These are phyloP conservation scores for Teunomyces cretensis DNA, from an alignment of 805 yeast genomes.

Conservation along the genomic window DNA sequence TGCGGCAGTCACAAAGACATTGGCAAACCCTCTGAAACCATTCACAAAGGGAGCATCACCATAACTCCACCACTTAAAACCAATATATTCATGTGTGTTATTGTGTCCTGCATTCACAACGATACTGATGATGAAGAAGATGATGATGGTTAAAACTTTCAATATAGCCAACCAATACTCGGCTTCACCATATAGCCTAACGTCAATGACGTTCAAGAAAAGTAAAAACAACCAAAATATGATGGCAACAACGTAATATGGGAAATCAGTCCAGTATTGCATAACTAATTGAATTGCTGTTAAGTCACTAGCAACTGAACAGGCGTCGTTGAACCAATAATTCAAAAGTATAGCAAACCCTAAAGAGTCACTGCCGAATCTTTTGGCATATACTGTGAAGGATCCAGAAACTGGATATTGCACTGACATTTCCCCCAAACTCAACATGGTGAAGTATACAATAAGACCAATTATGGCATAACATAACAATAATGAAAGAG, in stretches of 20 bases:
- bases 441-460: conserved; percentile 52
- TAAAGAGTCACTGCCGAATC: conserved; percentile 50
- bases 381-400: conserved; percentile 48
- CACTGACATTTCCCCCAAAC: conserved; percentile 58
- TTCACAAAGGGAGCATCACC: conserved; percentile 55
- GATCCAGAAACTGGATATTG: conserved; percentile 57
- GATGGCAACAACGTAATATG: conserved; percentile 50
- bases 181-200: conserved; percentile 41
- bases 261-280: conserved; percentile 50
- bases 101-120: conserved; percentile 62
- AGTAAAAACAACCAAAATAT: conserved; percentile 55
- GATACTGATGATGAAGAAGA: conserved; percentile 55
- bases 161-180: conserved; percentile 40
- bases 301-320: conserved; percentile 48
- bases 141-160: conserved; percentile 52
- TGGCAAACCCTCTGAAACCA: conserved; percentile 53
- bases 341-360: conserved; percentile 53
- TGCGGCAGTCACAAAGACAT: conserved; percentile 50
- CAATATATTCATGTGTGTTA: conserved; percentile 38
- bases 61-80: conserved; percentile 42
- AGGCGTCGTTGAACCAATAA: conserved; percentile 54
- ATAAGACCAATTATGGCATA: conserved; percentile 39
- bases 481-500: conserved; percentile 29
- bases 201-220: conserved; percentile 38
- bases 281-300: conserved; percentile 47